Base-by-base conservation (phyloP, 75 land plant genomes). In the Cunninghamia lanceolata region DNA sequence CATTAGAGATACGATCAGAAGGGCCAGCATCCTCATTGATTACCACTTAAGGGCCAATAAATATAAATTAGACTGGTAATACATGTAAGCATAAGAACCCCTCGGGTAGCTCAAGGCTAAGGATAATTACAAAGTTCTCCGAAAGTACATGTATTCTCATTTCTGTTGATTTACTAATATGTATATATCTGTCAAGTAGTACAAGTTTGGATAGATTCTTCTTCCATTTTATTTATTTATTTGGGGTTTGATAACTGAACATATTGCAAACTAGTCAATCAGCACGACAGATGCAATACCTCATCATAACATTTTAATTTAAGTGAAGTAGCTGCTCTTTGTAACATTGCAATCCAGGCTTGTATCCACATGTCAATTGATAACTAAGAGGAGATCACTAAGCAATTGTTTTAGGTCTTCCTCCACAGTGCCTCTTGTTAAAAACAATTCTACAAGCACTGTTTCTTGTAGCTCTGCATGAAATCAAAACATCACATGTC, bases 401-500 rank as follows among this genome's bases (percentile, higher is more conserved):
- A 88, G 83, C 79, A 89, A 89, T 32, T 88, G 83, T 76, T 88
- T 83, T 34, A 89, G 36, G 85, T 88, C 79, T 32, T 89, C 84
- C 16, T 85, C 50, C 38, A 84, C 89, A 79, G 50, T 28, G 40
- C 71, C 79, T n/a, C 86, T 89, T 83, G 70, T 76, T 77, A 88
- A 85, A 40, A 89, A 84, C 86, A 89, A 73, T 63, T 89, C 90
- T 78, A 88, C 84, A 78, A 89, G 86, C 28, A 89, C 10, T 11
- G 78, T 83, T 63, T 89, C 88, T 87, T 89, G 90, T 52, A 87
- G 86, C 47, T 89, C 90, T 86, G 88, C 52, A 86, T 28, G 71
- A 25, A 42, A 50, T 36, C 54, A 45, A 28, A 83, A 43, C 39
- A 53, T 88, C 83, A 32, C 17, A 83, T 36, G 52, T 32, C 74